Evolutionary conservation across 352 stramenopile species (phyloP).

Genomic region (Saprolegnia diclina): DNA sequence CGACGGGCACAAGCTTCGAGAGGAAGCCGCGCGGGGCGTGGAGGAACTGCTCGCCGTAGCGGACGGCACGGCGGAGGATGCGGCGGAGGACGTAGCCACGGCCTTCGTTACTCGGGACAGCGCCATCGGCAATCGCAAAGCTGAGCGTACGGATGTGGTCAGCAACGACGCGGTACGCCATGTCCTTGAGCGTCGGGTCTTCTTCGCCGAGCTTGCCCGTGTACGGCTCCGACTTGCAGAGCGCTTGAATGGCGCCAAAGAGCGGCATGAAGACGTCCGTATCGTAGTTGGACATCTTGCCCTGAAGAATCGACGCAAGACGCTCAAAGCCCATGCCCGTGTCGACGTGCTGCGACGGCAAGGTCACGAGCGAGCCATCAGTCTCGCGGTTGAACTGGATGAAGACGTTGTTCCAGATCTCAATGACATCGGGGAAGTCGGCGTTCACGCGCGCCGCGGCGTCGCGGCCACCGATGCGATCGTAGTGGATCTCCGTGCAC

Average conservation of each 20-base stretch:
- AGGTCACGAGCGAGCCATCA: constrained; percentile 72
- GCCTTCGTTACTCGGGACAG: constrained; percentile 95
- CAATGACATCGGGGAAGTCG: constrained; percentile 97
- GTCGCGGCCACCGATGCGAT: constrained; percentile 94
- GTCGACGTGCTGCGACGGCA: constrained; percentile 98
- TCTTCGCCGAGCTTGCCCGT: constrained; percentile 83
- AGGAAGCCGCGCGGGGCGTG: constrained; percentile 94
- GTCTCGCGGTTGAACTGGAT: constrained; percentile 98
- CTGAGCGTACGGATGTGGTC: constrained; percentile 97
- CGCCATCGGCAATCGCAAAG: constrained; percentile 97
- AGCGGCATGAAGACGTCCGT: constrained; percentile 97
- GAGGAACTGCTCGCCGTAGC: constrained; percentile 98
- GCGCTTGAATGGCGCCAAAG: constrained; percentile 90
- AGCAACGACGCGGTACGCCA: constrained; percentile 93
- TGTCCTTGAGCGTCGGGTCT: constrained; percentile 83
- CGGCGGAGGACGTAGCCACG: constrained; percentile 97
- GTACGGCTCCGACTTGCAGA: constrained; percentile 75
- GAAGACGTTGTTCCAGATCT: constrained; percentile 99
- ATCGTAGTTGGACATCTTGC: constrained; percentile 97
- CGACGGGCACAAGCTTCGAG: constrained; percentile 88
- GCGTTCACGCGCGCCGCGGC: constrained; percentile 93
- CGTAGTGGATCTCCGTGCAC: constrained; percentile 99
- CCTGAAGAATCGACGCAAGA: constrained; percentile 87
- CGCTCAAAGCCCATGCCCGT: constrained; percentile 99
- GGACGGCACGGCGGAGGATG: constrained; percentile 95